A percentile compares a stretch with the other conserved stretches of the same genome.
phyloP scores from a whole-genome alignment of 305 asterid species.

The Ruellia speciosa region DNA sequence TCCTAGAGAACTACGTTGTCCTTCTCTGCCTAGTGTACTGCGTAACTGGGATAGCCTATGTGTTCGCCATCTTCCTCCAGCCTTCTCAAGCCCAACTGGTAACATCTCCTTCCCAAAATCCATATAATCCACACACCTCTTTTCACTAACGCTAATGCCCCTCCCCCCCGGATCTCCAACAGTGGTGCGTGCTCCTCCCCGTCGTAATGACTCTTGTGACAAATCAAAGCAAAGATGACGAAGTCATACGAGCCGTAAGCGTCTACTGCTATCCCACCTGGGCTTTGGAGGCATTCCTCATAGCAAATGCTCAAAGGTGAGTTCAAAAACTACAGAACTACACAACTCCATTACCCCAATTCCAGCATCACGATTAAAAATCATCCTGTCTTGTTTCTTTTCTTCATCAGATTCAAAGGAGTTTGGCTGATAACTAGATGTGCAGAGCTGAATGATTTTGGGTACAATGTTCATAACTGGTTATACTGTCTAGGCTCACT shows the following conservation, averaged over 20 bases:
- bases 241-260: slow-evolving; percentile 36
- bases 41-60: slow-evolving; percentile 86
- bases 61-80: slow-evolving; percentile 69
- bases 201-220: slow-evolving; percentile 81
- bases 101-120: slow-evolving; percentile 13
- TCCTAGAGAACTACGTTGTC: slow-evolving; percentile 58
- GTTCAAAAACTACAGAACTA: neutral
- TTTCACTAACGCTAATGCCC: slow-evolving; percentile 19
- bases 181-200: slow-evolving; percentile 98
- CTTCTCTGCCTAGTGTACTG: slow-evolving; percentile 76
- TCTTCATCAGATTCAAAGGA: slow-evolving; percentile 62
- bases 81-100: slow-evolving; percentile 96
- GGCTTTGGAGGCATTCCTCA: slow-evolving; percentile 85
- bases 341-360: no score
- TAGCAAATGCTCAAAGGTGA: slow-evolving; percentile 86
- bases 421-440: slow-evolving; percentile 97
- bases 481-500: slow-evolving; percentile 40
- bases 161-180: slow-evolving; percentile 20
- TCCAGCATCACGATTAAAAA: no score
- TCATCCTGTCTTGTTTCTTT: neutral
- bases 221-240: slow-evolving; percentile 67
- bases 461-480: slow-evolving; percentile 63
- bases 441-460: slow-evolving; percentile 57
- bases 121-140: neutral
- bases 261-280: slow-evolving; percentile 75